These are phyloP conservation scores for Flaveria bidentis DNA, from an alignment of 129 eudicot genomes.

Conservation along the genomic window DNA sequence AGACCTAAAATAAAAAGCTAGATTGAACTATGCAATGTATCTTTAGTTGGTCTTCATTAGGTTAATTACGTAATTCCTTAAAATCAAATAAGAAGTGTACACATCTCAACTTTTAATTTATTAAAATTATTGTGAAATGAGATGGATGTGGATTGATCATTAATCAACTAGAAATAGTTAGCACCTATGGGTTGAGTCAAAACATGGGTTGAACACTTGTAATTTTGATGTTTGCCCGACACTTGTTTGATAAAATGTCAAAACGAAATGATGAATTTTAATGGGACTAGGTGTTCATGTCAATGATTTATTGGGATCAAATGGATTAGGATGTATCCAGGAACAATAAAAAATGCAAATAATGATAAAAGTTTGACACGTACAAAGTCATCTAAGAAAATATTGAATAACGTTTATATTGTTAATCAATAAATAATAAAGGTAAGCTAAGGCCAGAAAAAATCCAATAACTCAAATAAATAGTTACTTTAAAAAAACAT, in stretches of 20 bases:
- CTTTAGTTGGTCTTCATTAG: no score
- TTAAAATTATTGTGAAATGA: no score
- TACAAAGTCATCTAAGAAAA: background rate
- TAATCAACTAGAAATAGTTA: background rate
- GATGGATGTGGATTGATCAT: no score
- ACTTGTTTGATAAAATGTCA: conserved; percentile 13
- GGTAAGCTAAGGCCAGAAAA: no score
- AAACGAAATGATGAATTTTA: conserved; percentile 25
- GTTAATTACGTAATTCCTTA: no score
- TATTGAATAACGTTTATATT: background rate
- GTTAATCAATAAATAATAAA: no score
- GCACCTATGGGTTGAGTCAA: background rate
- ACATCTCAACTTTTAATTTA: no score
- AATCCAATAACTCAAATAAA: no score
- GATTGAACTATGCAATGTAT: no score
- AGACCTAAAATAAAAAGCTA: no score
- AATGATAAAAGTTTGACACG: background rate
- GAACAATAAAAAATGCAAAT: background rate
- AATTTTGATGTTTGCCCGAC: conserved; percentile 8
- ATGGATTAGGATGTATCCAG: background rate
- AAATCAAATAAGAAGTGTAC: no score
- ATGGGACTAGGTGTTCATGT: conserved; percentile 25
- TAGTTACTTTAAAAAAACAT: no score
- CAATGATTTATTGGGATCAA: conserved; percentile 4
- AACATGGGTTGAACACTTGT: background rate